Evolutionary conservation across 352 stramenopile genomes (phyloP), one percentile per base, ranked within the genome.

Genomic region (Globisporangium acanthophoron): DNA sequence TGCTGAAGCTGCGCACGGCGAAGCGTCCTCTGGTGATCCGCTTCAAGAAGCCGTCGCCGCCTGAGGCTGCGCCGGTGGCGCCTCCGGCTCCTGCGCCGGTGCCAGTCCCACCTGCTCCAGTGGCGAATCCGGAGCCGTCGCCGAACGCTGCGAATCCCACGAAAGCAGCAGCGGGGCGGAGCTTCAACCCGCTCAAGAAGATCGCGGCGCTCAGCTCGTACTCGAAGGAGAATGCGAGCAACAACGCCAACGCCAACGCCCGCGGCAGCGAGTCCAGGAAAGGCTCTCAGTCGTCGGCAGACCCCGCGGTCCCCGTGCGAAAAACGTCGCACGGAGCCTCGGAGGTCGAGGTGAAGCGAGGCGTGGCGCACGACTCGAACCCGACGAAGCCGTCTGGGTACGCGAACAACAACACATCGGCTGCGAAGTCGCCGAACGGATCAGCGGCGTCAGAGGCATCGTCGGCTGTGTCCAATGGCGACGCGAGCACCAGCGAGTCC

Each of bases 11-110:
- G 43, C 83, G 85, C 9, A 92, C 80, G 16, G 85, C 85, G 15
- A 93, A 93, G 64, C 67, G 85, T 1, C 85, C 85, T 31, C 70
- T 95, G 3, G 73, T 92, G 20, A 88, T 95, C 68, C 83, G 85
- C 33, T 93, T 95, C 62, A 90, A 88, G 66, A 88, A 89, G 52
- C 69, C 68, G 1, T 76, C 77, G 15, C 69, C 78, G 6, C 72
- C 70, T 11, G 56, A 75, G 5, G 62, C 61, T 29, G 37, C 63
- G n/a, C 50, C 31, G 4, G 41, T 45, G 11, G 52, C 62, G 45
- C 65, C 71, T 27, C 58, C 73, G 41, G 61, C 56, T 40, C 44
- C 54, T n/a, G 49, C 52, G 43, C 40, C 35, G 3, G 24, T 24
- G 13, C 54, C 33, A 39, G 48, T 24, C 5, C 43, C 18, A 18